Conservation (phyloP, 2,329 filamentous ascomycete species). For the Fusarium nygamai region DNA sequence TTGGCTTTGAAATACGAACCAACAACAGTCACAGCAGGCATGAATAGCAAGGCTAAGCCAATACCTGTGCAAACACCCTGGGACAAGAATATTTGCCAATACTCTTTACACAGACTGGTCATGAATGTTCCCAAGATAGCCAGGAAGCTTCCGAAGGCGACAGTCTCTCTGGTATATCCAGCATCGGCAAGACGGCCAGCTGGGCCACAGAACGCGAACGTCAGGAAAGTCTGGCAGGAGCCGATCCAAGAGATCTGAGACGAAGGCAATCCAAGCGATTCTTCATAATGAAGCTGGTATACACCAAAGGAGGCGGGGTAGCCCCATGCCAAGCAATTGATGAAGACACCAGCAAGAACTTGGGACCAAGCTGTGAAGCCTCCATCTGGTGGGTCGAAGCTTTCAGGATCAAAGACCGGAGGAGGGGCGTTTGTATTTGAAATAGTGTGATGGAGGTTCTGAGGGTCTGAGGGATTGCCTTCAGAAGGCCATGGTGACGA, state of each 20-base stretch:
- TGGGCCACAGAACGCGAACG: conserved; percentile 59
- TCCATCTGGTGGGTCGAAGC: conserved; percentile 53
- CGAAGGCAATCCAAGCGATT: conserved; percentile 47
- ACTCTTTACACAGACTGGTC: conserved; percentile 55
- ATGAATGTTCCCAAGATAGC: conserved; percentile 59
- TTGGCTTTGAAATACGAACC: conserved; percentile 69
- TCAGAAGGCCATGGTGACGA: conserved; percentile 5
- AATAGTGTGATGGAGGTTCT: conserved; percentile 32
- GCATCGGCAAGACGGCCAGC: conserved; percentile 62
- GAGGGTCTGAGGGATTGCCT: neutral
- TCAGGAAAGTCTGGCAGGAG: conserved; percentile 61
- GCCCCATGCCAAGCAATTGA: conserved; percentile 63
- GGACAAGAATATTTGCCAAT: conserved; percentile 64
- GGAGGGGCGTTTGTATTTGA: conserved; percentile 42
- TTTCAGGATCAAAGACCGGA: conserved; percentile 27
- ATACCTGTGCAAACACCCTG: conserved; percentile 63
- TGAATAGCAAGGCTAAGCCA: conserved; percentile 66
- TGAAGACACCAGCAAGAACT: conserved; percentile 57
- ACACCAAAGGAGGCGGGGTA: conserved; percentile 60
- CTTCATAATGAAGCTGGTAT: conserved; percentile 63
- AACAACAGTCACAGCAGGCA: conserved; percentile 68
- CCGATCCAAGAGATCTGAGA: conserved; percentile 58
- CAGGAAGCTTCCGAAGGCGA: conserved; percentile 53
- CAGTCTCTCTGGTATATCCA: conserved; percentile 56
- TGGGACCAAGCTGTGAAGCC: conserved; percentile 61